phyloP scores from a whole-genome alignment of 345 rosid genomes.

The Melaleuca quinquenervia region DNA sequence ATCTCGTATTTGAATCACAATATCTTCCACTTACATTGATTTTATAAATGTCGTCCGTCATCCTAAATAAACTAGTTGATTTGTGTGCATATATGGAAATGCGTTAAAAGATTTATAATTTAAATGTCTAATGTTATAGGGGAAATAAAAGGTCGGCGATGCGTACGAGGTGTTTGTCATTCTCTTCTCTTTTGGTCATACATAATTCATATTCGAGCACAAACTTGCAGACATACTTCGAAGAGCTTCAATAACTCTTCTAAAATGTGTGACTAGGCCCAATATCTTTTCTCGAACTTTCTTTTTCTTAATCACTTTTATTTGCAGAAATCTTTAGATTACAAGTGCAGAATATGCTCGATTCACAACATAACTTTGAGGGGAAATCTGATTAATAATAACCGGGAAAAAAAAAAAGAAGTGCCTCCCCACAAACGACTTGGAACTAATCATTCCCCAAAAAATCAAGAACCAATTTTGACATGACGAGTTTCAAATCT shows the following conservation, averaged over 20 bases:
- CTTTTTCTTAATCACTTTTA: neutral
- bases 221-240: neutral
- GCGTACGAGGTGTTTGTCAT: neutral
- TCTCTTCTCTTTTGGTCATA: neutral
- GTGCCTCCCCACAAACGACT: neutral
- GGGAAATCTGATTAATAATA: neutral
- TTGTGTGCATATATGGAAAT: neutral
- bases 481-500: neutral
- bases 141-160: neutral
- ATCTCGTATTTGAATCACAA: neutral
- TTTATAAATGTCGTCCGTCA: neutral
- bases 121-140: neutral
- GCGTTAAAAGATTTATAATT: neutral
- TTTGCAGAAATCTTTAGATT: neutral
- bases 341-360: neutral
- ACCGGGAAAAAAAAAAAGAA: neutral
- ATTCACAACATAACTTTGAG: neutral
- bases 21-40: no score
- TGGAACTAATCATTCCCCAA: neutral
- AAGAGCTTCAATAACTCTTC: neutral
- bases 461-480: neutral
- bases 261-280: neutral
- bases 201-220: neutral
- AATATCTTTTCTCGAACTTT: neutral
- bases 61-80: neutral